A percentile compares a stretch with the other conserved stretches of the same genome.
Evolutionary conservation across 2,329 filamentous ascomycete species (phyloP).

Genomic region (Diaporthe aspalathi): DNA sequence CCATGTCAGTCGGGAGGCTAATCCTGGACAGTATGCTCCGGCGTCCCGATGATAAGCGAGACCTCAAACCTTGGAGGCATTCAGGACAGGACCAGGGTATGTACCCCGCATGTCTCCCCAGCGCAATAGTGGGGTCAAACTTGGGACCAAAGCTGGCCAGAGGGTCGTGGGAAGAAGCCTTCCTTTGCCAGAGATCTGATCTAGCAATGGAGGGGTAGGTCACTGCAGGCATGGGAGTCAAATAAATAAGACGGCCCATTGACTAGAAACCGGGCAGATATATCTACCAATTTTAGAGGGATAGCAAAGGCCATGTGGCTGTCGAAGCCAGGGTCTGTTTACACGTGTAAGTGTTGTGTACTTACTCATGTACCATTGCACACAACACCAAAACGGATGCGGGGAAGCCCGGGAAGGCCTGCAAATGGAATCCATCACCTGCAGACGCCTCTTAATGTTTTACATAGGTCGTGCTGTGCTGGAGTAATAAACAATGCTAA

Average conservation of each 20-base stretch:
- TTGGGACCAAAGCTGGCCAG: too few relatives aligned
- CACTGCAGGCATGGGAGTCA: too few relatives aligned
- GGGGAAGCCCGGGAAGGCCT: background rate
- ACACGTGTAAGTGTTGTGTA: too few relatives aligned
- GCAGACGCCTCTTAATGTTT: too few relatives aligned
- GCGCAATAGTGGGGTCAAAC: background rate
- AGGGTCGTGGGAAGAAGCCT: too few relatives aligned
- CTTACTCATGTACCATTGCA: background rate
- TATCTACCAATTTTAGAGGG: background rate
- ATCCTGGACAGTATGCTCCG: background rate
- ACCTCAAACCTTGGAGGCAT: background rate
- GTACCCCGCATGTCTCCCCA: background rate
- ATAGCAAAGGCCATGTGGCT: too few relatives aligned
- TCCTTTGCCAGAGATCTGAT: too few relatives aligned
- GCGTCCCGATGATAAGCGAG: slow-evolving; percentile 24
- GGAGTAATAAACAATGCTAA: too few relatives aligned
- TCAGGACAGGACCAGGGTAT: too few relatives aligned
- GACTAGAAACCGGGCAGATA: background rate
- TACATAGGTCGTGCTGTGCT: too few relatives aligned
- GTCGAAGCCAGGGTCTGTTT: background rate
- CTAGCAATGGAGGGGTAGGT: too few relatives aligned
- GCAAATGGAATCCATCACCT: background rate
- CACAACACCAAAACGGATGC: background rate
- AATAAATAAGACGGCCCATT: background rate
- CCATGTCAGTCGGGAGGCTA: background rate